Percentiles rank a stretch among this genome's conserved stretches.
Evolutionary conservation across 257 asterid genomes (phyloP).

Genomic region (Ballota nigra): DNA sequence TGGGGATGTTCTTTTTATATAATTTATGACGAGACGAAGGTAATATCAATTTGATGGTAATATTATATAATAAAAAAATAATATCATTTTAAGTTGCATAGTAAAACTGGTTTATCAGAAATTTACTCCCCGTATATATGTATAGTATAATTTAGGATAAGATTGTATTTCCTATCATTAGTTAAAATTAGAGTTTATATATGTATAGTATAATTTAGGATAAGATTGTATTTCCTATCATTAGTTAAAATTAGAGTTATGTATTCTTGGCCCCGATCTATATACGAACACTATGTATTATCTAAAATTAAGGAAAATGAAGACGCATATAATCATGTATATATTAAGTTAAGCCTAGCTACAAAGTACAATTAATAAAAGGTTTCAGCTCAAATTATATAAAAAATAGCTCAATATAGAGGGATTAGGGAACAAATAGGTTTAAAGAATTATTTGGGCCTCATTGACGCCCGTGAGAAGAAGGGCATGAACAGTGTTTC

Average conservation of each 20-base stretch:
- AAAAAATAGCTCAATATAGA: neutral
- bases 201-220: too few species aligned
- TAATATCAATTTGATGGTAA: too few species aligned
- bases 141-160: too few species aligned
- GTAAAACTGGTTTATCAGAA: too few species aligned
- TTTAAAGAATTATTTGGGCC: conserved; percentile 8
- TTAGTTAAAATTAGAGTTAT: neutral
- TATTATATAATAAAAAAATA: too few species aligned
- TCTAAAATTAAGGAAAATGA: neutral
- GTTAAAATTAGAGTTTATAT: too few species aligned
- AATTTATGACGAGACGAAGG: too few species aligned
- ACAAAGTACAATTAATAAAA: conserved; percentile 2
- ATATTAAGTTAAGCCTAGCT: neutral
- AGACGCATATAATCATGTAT: neutral
- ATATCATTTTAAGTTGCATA: too few species aligned
- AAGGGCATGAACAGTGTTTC: conserved; percentile 30
- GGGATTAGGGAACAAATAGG: conserved; percentile 21
- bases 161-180: too few species aligned
- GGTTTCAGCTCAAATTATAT: neutral
- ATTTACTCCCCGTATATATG: too few species aligned
- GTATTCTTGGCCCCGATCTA: neutral
- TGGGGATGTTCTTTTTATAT: too few species aligned
- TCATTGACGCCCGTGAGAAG: conserved; percentile 13
- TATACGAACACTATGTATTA: neutral
- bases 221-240: too few species aligned